Percentiles rank a stretch among this genome's conserved stretches.
phyloP scores from a whole-genome alignment of 2,329 filamentous ascomycete genomes.

The Leptographium procerum region DNA sequence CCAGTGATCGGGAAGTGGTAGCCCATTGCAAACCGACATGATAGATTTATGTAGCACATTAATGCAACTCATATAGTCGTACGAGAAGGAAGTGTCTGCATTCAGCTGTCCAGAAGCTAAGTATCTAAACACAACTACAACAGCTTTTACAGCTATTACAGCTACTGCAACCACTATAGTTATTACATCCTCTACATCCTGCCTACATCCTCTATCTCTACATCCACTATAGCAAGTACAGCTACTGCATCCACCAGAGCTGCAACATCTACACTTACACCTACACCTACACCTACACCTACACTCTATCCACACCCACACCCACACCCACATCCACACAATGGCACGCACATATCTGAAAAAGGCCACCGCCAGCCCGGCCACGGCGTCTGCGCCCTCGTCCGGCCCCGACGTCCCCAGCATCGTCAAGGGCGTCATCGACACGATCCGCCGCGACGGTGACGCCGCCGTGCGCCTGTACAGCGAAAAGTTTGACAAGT shows the following conservation, averaged over 20 bases:
- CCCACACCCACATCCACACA: not conserved
- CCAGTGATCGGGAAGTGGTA: not conserved
- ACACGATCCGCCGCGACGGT: conserved; percentile 32
- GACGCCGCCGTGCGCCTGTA: conserved; percentile 36
- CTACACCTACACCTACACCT: not conserved
- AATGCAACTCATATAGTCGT: not conserved
- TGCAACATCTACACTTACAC: not conserved
- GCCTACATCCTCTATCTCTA: no score
- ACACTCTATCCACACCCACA: not conserved
- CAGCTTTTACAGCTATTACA: no score
- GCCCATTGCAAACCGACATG: not conserved
- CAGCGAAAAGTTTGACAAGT: conserved; percentile 42
- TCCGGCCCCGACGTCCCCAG: conserved; percentile 17
- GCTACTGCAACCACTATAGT: no score
- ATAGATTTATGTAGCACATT: not conserved
- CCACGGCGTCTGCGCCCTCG: not conserved
- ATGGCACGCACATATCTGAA: conserved; percentile 7
- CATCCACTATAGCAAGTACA: no score
- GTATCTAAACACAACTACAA: no score
- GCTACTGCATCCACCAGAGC: no score
- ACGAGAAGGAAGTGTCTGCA: no score
- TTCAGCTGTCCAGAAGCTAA: no score
- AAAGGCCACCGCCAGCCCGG: not conserved
- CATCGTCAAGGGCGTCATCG: conserved; percentile 36
- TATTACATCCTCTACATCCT: no score